phyloP scores from a whole-genome alignment of 2,329 filamentous ascomycete species.

The Cercospora sesami region DNA sequence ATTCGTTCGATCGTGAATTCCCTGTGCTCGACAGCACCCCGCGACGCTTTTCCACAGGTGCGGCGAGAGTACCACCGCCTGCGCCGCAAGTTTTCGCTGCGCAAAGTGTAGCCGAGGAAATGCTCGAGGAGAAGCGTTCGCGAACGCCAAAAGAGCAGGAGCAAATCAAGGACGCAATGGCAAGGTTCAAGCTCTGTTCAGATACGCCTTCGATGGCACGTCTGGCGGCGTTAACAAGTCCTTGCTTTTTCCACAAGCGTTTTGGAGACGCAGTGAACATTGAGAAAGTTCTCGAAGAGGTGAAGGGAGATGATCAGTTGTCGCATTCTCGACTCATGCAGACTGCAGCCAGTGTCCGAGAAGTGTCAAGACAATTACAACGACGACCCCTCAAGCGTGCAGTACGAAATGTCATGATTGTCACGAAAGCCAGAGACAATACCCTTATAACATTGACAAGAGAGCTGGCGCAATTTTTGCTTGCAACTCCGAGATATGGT shows the following conservation, averaged over 20 bases:
- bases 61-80: conserved; percentile 37
- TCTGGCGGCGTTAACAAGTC: conserved; percentile 76
- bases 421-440: conserved; percentile 96
- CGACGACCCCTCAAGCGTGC: conserved; percentile 87
- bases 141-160: conserved; percentile 32
- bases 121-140: conserved; percentile 32
- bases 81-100: conserved; percentile 36
- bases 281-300: conserved; percentile 91
- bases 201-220: conserved; percentile 38
- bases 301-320: conserved; percentile 81
- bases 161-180: conserved; percentile 31
- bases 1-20: conserved; percentile 39
- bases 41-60: conserved; percentile 39
- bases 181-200: conserved; percentile 33
- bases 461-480: conserved; percentile 83
- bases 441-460: conserved; percentile 84
- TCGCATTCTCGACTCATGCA: conserved; percentile 93
- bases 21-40: conserved; percentile 34
- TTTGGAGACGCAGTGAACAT: conserved; percentile 97
- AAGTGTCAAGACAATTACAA: conserved; percentile 94
- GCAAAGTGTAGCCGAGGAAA: conserved; percentile 33
- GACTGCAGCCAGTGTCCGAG: conserved; percentile 89
- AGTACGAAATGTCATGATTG: conserved; percentile 94
- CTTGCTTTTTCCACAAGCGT: conserved; percentile 96
- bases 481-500: conserved; percentile 85